A percentile compares a stretch with the other conserved stretches of the same genome.
Conservation (phyloP, 306 rosid species). For the Lathyrus sativus region DNA sequence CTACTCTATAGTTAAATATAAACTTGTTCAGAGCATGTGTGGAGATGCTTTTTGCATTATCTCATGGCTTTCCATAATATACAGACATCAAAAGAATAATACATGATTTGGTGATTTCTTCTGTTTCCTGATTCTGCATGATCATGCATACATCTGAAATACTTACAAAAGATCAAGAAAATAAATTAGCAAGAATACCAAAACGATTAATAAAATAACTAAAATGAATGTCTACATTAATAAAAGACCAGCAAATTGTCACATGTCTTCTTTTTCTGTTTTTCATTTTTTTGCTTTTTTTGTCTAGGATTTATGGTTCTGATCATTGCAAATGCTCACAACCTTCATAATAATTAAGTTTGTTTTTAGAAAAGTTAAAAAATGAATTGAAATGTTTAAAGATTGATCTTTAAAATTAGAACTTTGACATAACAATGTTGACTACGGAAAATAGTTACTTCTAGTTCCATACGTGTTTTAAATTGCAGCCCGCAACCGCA, state of each 20-base stretch:
- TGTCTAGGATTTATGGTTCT: too few relatives aligned
- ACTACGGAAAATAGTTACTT: background rate
- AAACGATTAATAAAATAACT: conserved; percentile 4
- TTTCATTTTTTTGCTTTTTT: too few relatives aligned
- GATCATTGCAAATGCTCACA: too few relatives aligned
- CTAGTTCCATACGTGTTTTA: background rate
- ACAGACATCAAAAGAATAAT: conserved; percentile 27
- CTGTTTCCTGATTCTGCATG: conserved; percentile 17
- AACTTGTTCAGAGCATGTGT: conserved; percentile 20
- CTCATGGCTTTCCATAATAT: conserved; percentile 29
- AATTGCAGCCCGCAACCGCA: too few relatives aligned
- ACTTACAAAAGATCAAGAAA: conserved; percentile 6
- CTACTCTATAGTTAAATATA: background rate
- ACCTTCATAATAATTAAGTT: too few relatives aligned
- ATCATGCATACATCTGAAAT: conserved; percentile 42
- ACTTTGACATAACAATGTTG: too few relatives aligned
- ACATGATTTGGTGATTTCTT: conserved; percentile 16
- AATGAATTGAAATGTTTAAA: too few relatives aligned
- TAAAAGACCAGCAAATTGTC: too few relatives aligned
- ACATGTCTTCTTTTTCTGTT: too few relatives aligned
- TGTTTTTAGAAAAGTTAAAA: too few relatives aligned
- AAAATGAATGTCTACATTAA: background rate
- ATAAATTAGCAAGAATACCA: conserved; percentile 22
- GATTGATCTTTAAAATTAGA: too few relatives aligned
- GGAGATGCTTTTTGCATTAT: conserved; percentile 31